Evolutionary conservation across 2,329 filamentous ascomycete genomes (phyloP).

Genomic region (Rutstroemia sydowiana): DNA sequence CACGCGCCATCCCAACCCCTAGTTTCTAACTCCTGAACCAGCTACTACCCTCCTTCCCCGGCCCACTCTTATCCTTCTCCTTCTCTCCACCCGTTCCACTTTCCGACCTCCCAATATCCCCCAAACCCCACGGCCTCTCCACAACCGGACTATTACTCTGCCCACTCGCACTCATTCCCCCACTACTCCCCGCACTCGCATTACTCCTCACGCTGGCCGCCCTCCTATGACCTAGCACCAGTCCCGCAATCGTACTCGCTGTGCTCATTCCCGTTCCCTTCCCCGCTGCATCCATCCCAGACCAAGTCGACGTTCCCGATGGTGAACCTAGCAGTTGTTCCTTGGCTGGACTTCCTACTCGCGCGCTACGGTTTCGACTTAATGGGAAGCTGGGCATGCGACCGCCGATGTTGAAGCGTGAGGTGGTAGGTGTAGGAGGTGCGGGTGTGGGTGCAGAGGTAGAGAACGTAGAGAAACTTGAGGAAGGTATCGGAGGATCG

Average conservation of each 20-base stretch:
- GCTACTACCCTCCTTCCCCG: not conserved
- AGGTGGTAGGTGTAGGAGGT: not conserved
- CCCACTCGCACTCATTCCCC: no score
- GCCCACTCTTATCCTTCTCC: not conserved
- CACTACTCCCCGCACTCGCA: constrained; percentile 4
- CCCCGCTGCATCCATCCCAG: not conserved
- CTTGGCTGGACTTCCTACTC: not conserved
- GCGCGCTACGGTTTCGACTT: constrained; percentile 1
- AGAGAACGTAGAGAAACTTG: no score
- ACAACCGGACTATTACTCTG: no score
- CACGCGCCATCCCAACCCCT: no score
- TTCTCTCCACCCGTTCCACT: constrained; percentile 3
- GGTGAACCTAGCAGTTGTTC: no score
- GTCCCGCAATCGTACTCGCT: not conserved
- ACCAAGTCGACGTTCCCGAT: no score
- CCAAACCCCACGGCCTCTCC: no score
- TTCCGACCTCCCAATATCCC: no score
- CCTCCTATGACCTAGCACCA: constrained; percentile 4
- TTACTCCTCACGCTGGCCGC: constrained; percentile 7
- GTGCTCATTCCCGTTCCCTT: not conserved
- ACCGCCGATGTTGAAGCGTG: not conserved
- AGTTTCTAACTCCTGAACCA: not conserved
- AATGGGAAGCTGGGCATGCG: constrained; percentile 5
- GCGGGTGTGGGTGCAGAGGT: not conserved
- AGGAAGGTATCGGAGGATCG: no score